A percentile compares a stretch with the other conserved stretches of the same genome.
Evolutionary conservation across 352 stramenopile species (phyloP).

Genomic region (Aphanomyces euteiches): DNA sequence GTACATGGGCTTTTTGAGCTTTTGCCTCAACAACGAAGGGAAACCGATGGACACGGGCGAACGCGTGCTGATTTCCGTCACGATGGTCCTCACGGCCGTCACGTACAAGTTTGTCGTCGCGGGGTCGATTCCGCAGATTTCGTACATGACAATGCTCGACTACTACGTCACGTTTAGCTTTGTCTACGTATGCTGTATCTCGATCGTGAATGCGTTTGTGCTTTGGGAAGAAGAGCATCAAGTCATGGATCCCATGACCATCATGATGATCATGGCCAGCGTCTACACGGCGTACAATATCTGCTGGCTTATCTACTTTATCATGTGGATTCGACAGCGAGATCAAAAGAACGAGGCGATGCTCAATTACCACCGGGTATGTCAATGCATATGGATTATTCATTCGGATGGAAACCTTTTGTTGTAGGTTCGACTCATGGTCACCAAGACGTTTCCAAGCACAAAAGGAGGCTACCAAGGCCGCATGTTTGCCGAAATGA

Average conservation of each 20-base stretch:
- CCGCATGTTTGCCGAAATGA: constrained; percentile 17
- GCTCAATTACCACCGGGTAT: constrained; percentile 9
- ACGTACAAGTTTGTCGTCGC: constrained; percentile 62
- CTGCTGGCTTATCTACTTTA: neutral
- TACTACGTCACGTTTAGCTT: constrained; percentile 68
- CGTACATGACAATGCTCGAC: constrained; percentile 64
- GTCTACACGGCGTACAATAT: constrained; percentile 12
- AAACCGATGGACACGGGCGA: constrained; percentile 46
- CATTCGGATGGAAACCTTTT: neutral
- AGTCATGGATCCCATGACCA: neutral
- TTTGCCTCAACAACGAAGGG: constrained; percentile 38
- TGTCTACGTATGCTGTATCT: constrained; percentile 47
- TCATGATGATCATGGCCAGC: constrained; percentile 8
- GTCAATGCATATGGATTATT: neutral
- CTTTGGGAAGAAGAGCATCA: neutral
- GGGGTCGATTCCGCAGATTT: constrained; percentile 49
- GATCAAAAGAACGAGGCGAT: constrained; percentile 7
- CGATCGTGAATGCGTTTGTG: constrained; percentile 49
- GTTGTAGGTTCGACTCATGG: constrained; percentile 15
- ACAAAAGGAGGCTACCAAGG: constrained; percentile 1
- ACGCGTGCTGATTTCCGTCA: constrained; percentile 53
- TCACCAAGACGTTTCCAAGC: constrained; percentile 13
- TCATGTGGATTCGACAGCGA: neutral
- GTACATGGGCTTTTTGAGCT: constrained; percentile 56
- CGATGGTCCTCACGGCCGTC: constrained; percentile 56